Conservation (phyloP, 768 basidiomycete species). For the Sutorius australiensis region DNA sequence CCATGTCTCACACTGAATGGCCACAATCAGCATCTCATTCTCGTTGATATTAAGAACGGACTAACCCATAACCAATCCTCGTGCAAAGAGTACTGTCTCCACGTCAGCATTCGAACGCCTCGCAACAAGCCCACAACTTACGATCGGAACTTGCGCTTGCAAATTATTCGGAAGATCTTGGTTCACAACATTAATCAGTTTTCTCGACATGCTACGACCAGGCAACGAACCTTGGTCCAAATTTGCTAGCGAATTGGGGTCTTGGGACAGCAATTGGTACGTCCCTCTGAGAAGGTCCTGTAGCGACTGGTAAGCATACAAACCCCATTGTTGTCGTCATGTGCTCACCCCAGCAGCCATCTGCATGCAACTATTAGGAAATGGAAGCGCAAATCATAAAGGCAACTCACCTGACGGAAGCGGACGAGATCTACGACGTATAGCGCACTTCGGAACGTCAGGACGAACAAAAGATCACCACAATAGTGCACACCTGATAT, state of each 20-base stretch:
- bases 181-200: background rate
- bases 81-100: conserved; percentile 69
- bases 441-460: conserved; percentile 61
- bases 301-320: background rate
- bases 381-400: background rate
- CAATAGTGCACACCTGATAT: conserved; percentile 70
- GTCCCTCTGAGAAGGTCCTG: conserved; percentile 86
- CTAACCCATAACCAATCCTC: conserved; percentile 96
- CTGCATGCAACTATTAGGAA: conserved; percentile 21
- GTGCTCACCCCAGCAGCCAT: conserved; percentile 55
- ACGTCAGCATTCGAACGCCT: conserved; percentile 1
- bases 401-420: conserved; percentile 72
- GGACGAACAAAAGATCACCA: background rate
- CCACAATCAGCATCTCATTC: conserved; percentile 2
- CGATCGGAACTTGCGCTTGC: conserved; percentile 89
- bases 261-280: conserved; percentile 91
- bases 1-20: conserved; percentile 90
- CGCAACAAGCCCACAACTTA: conserved; percentile 40
- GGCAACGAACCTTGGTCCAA: conserved; percentile 75
- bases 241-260: conserved; percentile 91
- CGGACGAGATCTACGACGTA: conserved; percentile 95
- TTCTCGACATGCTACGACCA: background rate
- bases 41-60: conserved; percentile 8
- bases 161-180: conserved; percentile 94
- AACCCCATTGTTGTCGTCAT: background rate